Percentiles rank a stretch among this genome's conserved stretches.
Evolutionary conservation across 495 filamentous ascomycete genomes (phyloP).

Genomic region (Penicillium atrosanguineum): DNA sequence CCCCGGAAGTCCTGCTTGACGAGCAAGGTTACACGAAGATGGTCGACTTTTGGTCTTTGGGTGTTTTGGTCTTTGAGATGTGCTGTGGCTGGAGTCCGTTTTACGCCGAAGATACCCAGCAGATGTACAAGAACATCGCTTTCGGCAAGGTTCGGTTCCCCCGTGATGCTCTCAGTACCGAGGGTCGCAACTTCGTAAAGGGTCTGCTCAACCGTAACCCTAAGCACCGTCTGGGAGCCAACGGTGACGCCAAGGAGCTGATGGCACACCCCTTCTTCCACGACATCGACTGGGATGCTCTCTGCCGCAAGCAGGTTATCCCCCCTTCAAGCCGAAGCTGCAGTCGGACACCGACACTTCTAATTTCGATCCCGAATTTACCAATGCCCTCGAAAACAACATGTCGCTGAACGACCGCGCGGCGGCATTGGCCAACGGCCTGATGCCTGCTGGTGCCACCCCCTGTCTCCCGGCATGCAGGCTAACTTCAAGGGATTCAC

Average conservation of each 20-base stretch:
- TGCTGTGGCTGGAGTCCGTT: slow-evolving; percentile 99
- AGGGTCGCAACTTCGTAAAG: slow-evolving; percentile 97
- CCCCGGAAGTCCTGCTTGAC: slow-evolving; percentile 91
- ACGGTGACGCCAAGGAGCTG: slow-evolving; percentile 88
- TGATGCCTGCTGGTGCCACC: slow-evolving; percentile 72
- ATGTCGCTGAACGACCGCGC: slow-evolving; percentile 84
- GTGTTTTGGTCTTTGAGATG: slow-evolving; percentile 98
- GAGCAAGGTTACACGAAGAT: slow-evolving; percentile 99
- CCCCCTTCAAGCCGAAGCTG: slow-evolving; percentile 95
- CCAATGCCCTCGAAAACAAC: slow-evolving; percentile 74
- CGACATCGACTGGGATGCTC: slow-evolving; percentile 87
- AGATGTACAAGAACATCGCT: slow-evolving; percentile 99
- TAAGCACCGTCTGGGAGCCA: slow-evolving; percentile 89
- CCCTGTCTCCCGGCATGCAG: slow-evolving; percentile 92
- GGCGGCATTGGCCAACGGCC: slow-evolving; percentile 67
- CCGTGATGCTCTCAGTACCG: slow-evolving; percentile 85
- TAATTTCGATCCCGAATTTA: slow-evolving; percentile 98
- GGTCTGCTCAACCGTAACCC: slow-evolving; percentile 95
- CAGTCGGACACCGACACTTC: slow-evolving; percentile 94
- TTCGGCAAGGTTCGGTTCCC: slow-evolving; percentile 98
- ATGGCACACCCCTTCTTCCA: slow-evolving; percentile 92
- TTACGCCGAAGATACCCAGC: slow-evolving; percentile 97
- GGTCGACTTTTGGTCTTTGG: slow-evolving; percentile 99
- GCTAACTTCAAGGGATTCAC: slow-evolving; percentile 98
- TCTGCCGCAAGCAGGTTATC: slow-evolving; percentile 88